Evolutionary conservation across 2,329 filamentous ascomycete genomes (phyloP).

Genomic region (Ascosphaera aggregata): DNA sequence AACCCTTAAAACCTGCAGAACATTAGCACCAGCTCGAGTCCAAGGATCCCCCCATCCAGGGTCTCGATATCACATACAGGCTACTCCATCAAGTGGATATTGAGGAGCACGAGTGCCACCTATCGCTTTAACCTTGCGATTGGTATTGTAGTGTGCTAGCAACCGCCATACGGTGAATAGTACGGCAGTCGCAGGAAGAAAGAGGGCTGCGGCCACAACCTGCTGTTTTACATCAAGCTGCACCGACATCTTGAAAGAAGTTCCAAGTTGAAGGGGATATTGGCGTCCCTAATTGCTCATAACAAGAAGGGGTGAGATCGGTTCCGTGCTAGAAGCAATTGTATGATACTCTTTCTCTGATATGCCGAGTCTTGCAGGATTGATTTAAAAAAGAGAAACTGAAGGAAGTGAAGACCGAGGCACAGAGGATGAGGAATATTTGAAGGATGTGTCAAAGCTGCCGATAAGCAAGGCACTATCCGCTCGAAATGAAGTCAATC

Average conservation of each 20-base stretch:
- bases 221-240: background rate
- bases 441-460: background rate
- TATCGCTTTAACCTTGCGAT: conserved; percentile 2
- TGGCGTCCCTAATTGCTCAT: too few species aligned
- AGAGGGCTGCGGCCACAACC: background rate
- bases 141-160: conserved; percentile 1
- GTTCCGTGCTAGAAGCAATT: background rate
- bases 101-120: conserved; percentile 2
- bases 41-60: background rate
- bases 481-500: background rate
- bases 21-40: background rate
- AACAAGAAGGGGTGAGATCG: too few species aligned
- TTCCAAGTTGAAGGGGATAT: too few species aligned
- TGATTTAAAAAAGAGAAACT: background rate
- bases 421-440: background rate
- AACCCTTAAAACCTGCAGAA: background rate
- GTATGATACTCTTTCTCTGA: background rate
- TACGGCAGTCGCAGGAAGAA: background rate
- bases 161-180: background rate
- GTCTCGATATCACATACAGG: background rate
- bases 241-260: background rate
- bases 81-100: background rate
- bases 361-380: background rate
- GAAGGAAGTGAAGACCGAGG: background rate
- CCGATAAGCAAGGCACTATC: background rate